Percentiles rank a stretch among this genome's conserved stretches.
Evolutionary conservation across 805 yeast genomes (phyloP).

Genomic region (Saturnispora sekii): DNA sequence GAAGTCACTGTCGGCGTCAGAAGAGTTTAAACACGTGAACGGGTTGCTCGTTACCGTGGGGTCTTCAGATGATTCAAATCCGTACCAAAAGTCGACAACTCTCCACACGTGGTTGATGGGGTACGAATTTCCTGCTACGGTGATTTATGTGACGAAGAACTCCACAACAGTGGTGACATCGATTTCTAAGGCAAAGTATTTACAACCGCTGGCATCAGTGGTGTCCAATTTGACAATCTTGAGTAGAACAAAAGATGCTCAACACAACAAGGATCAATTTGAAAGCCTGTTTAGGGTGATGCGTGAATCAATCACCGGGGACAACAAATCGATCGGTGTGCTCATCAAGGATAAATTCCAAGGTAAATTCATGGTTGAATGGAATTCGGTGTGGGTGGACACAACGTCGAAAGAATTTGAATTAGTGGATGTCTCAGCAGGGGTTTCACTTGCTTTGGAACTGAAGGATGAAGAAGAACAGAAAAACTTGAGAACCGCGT

Average conservation of each 20-base stretch:
- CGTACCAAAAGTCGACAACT: slow-evolving; percentile 79
- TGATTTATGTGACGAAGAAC: slow-evolving; percentile 51
- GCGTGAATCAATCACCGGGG: slow-evolving; percentile 29
- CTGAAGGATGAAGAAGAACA: slow-evolving; percentile 75
- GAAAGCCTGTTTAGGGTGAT: slow-evolving; percentile 43
- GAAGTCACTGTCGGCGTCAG: slow-evolving; percentile 23
- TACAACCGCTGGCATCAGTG: slow-evolving; percentile 44
- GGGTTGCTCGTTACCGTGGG: slow-evolving; percentile 67
- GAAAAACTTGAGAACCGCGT: slow-evolving; percentile 52
- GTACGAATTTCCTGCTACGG: slow-evolving; percentile 92
- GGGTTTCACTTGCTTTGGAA: slow-evolving; percentile 52
- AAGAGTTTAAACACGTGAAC: slow-evolving; percentile 33
- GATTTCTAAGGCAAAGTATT: slow-evolving; percentile 74
- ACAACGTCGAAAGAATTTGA: slow-evolving; percentile 28
- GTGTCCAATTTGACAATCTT: slow-evolving; percentile 38
- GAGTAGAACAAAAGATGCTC: slow-evolving; percentile 74
- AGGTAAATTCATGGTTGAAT: slow-evolving; percentile 79
- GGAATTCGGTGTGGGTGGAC: slow-evolving; percentile 40
- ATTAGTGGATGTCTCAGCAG: slow-evolving; percentile 43
- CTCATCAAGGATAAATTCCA: slow-evolving; percentile 66
- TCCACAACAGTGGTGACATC: slow-evolving; percentile 64
- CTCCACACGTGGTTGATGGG: slow-evolving; percentile 89
- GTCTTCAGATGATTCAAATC: slow-evolving; percentile 78
- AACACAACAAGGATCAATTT: slow-evolving; percentile 61
- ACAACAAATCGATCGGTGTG: slow-evolving; percentile 45